phyloP scores from a whole-genome alignment of 495 filamentous ascomycete genomes.

The Opeltia flavorubescens region DNA sequence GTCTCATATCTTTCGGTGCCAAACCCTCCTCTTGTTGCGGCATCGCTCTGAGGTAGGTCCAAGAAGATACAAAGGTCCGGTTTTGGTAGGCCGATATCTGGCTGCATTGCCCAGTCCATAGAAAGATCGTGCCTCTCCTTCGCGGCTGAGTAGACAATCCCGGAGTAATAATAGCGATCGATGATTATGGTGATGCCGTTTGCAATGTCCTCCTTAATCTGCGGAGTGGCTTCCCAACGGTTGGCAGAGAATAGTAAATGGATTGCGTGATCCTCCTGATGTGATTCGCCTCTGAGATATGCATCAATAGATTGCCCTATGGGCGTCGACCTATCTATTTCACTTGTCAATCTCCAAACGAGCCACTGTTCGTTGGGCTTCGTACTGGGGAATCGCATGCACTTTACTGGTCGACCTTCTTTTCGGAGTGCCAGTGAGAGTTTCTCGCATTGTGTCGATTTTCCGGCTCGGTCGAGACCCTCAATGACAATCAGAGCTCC shows the following conservation, averaged over 20 bases:
- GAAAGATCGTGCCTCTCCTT: slow-evolving; percentile 58
- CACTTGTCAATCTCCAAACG: background rate
- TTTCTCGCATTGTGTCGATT: slow-evolving; percentile 80
- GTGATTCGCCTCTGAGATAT: slow-evolving; percentile 62
- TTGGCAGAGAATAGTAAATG: slow-evolving; percentile 94
- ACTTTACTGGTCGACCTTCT: slow-evolving; percentile 48
- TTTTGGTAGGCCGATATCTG: slow-evolving; percentile 75
- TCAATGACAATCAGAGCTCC: slow-evolving; percentile 82
- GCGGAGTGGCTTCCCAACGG: slow-evolving; percentile 73
- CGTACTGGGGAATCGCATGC: slow-evolving; percentile 80
- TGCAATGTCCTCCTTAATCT: slow-evolving; percentile 45
- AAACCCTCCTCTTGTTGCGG: slow-evolving; percentile 65
- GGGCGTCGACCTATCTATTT: slow-evolving; percentile 66
- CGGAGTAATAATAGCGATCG: slow-evolving; percentile 89
- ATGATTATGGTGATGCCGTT: slow-evolving; percentile 63
- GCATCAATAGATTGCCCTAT: slow-evolving; percentile 82
- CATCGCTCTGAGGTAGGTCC: slow-evolving; percentile 57
- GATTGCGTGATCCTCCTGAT: slow-evolving; percentile 82
- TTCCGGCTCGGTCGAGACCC: slow-evolving; percentile 86
- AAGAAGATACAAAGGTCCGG: slow-evolving; percentile 85
- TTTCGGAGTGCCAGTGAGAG: slow-evolving; percentile 49
- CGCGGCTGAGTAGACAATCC: slow-evolving; percentile 89
- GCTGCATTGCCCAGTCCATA: slow-evolving; percentile 64
- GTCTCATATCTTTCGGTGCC: slow-evolving; percentile 84
- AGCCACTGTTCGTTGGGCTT: background rate